Evolutionary conservation across 805 yeast species (phyloP).

Genomic region (Lachancea lanzarotensis): DNA sequence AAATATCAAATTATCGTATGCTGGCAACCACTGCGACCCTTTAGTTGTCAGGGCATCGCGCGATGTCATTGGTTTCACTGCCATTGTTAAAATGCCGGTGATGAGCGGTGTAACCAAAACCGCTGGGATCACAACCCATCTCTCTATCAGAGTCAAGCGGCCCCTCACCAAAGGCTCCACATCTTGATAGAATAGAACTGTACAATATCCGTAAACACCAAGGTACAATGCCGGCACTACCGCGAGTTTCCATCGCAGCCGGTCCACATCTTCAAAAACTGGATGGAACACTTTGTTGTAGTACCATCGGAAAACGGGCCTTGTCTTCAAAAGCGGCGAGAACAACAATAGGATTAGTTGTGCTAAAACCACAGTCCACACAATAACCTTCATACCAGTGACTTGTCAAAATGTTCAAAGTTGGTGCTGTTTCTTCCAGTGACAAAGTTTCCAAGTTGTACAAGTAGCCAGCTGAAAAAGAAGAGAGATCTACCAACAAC

Average conservation of each 20-base stretch:
- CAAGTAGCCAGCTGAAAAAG: too few species aligned
- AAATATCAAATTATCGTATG: slow-evolving; percentile 48
- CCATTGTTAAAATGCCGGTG: slow-evolving; percentile 19
- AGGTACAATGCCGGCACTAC: slow-evolving; percentile 29
- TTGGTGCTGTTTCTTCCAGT: neutral
- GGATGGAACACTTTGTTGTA: slow-evolving; percentile 25
- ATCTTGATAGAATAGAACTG: slow-evolving; percentile 14
- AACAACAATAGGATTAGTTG: slow-evolving; percentile 21
- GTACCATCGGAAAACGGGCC: slow-evolving; percentile 20
- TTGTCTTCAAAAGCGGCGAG: slow-evolving; percentile 21
- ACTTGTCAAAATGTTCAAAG: neutral
- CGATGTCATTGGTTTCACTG: slow-evolving; percentile 15
- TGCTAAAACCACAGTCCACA: slow-evolving; percentile 8
- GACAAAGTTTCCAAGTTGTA: neutral
- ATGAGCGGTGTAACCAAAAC: slow-evolving; percentile 15
- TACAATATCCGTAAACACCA: slow-evolving; percentile 18
- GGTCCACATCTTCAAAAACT: slow-evolving; percentile 16
- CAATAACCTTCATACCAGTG: neutral
- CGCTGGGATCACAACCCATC: slow-evolving; percentile 19
- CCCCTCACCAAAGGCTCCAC: slow-evolving; percentile 12
- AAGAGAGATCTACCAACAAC: too few species aligned
- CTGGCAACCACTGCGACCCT: neutral
- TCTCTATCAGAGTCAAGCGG: slow-evolving; percentile 16
- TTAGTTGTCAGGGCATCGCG: neutral
- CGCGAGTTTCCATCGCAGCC: slow-evolving; percentile 24